phyloP scores from a whole-genome alignment of 495 filamentous ascomycete species.

The Talaromyces trachyspermus region DNA sequence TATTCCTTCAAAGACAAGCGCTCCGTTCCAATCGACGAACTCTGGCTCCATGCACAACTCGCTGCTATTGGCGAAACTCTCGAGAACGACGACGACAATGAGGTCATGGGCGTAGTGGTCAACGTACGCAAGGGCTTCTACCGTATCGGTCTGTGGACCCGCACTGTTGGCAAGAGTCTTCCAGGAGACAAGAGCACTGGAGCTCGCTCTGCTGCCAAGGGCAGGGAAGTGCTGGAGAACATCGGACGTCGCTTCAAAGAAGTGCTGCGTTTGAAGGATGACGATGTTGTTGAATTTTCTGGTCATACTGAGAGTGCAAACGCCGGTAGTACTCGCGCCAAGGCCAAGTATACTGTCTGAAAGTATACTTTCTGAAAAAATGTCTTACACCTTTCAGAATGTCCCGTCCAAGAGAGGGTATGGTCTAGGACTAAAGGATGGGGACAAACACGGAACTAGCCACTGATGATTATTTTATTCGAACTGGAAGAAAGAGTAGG shows the following conservation, averaged over 20 bases:
- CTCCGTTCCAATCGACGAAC: conserved; percentile 79
- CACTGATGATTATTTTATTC: too few relatives aligned
- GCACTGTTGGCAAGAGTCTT: conserved; percentile 76
- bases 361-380: not conserved
- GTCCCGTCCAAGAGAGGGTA: too few relatives aligned
- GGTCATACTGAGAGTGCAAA: conserved; percentile 93
- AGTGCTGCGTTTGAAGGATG: conserved; percentile 64
- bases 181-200: conserved; percentile 66
- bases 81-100: conserved; percentile 80
- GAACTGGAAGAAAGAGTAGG: not conserved
- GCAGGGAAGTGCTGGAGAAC: conserved; percentile 69
- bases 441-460: not conserved
- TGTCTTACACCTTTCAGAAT: too few relatives aligned
- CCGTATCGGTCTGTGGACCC: conserved; percentile 89
- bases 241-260: conserved; percentile 91
- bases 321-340: conserved; percentile 85
- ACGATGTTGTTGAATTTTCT: conserved; percentile 83
- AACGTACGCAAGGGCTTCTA: conserved; percentile 98
- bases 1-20: conserved; percentile 96
- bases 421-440: not conserved
- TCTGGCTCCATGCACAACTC: conserved; percentile 96
- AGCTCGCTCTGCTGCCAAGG: conserved; percentile 66
- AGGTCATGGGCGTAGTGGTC: conserved; percentile 98
- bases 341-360: conserved; percentile 86
- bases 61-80: conserved; percentile 96